A percentile compares a stretch with the other conserved stretches of the same genome.
phyloP scores from a whole-genome alignment of 306 rosid species.

The Pterocarpus macrocarpus region DNA sequence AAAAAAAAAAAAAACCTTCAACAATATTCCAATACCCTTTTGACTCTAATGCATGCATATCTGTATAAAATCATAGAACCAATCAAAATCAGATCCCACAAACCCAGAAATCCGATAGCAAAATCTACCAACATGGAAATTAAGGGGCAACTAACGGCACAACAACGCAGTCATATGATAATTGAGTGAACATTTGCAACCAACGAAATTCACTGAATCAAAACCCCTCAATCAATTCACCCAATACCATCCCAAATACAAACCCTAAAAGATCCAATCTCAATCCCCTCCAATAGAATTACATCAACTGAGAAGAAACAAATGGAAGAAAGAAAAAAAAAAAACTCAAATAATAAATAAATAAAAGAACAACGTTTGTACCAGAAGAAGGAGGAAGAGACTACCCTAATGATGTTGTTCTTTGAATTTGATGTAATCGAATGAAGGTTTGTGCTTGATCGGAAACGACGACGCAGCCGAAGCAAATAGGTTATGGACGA shows the following conservation, averaged over 20 bases:
- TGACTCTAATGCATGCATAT: background rate
- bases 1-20: background rate
- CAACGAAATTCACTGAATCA: background rate
- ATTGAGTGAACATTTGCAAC: background rate
- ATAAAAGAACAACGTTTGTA: background rate
- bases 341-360: background rate
- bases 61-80: background rate
- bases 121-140: background rate
- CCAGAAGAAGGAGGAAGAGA: background rate
- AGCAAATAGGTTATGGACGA: conserved; percentile 22
- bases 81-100: conserved; percentile 34
- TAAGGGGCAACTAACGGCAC: background rate
- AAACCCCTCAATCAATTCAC: conserved; percentile 8
- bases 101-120: background rate
- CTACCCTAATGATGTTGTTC: conserved; percentile 28
- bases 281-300: background rate
- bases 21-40: conserved; percentile 5
- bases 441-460: background rate
- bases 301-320: background rate
- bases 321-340: background rate
- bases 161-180: background rate
- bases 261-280: conserved; percentile 33
- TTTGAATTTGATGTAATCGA: conserved; percentile 17
- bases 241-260: conserved; percentile 29
- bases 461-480: background rate